Conservation (phyloP, 768 basidiomycete genomes). For the Lactifluus hygrophoroides region DNA sequence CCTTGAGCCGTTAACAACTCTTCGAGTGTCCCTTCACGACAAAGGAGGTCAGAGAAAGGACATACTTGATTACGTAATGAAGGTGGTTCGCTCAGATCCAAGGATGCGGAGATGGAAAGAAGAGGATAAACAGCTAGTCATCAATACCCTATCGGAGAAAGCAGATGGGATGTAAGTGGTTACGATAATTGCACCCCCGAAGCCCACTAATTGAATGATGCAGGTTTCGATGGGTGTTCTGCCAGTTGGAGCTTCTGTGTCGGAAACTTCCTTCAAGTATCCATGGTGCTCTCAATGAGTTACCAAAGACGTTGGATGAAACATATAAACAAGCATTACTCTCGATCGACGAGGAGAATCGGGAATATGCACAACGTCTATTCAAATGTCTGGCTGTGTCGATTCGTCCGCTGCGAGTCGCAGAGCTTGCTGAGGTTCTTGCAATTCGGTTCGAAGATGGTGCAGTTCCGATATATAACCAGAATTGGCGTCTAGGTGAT, state of each 20-base stretch:
- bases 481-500: neutral
- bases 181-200: neutral
- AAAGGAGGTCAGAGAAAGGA: neutral
- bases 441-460: neutral
- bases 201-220: neutral
- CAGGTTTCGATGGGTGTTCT: conserved; percentile 1
- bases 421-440: neutral
- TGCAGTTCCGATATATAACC: neutral
- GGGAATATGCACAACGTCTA: neutral
- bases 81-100: neutral
- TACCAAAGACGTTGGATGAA: neutral
- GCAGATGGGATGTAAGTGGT: neutral
- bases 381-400: neutral
- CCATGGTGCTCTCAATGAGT: neutral
- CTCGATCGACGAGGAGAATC: neutral
- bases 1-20: neutral
- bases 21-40: neutral
- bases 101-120: neutral
- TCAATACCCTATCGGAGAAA: neutral
- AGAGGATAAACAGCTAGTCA: neutral
- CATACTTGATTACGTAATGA: neutral
- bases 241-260: neutral
- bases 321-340: neutral
- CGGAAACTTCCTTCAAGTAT: neutral
- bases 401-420: neutral